Evolutionary conservation across 495 filamentous ascomycete species (phyloP), one percentile per base, ranked within the genome.

Genomic region (Poronia punctata): DNA sequence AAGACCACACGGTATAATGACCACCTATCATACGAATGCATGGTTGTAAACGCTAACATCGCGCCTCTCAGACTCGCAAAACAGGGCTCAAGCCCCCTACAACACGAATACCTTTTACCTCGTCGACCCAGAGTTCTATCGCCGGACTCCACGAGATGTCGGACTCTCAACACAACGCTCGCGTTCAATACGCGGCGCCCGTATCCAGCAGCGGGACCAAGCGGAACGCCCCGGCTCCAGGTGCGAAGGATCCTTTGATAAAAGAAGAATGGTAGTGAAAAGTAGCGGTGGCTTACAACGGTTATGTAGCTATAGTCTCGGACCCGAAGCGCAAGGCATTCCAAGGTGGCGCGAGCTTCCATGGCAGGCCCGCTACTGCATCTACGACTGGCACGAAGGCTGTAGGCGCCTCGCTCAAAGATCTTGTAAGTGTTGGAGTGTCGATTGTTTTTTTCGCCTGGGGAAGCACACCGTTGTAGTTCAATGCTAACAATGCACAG

Each of bases 111-210:
- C 33, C 33, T 10, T 45, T 47, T 18, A 44, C 49, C 16, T 23
- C 53, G 0, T 48, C 50, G 8, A 23, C 37, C 23, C 16, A 30
- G 18, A 21, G 28, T 41, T 5, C 46, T 7, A 19, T 24, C 11
- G 44, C 23, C 30, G 57, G 50, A 10, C 54, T 70, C 15, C 50
- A 62, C 33, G 65, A 71, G 46, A 62, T 66, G 33, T 60, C 76
- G 40, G 70, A 78, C 3, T 84, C 84, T 3, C 70, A 79, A 39
- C 78, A 67, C 46, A 92, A 92, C 64, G 67, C 77, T 43, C 79
- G 84, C 45, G 72, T 76, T 10, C 69, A 71, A 9, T 58, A 60
- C 18, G 57, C 69, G 21, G 61, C 70, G 42, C 66, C 69, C 25
- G 75, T 80, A 18, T 72, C 70, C 18, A 54, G 64, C 14, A 22